phyloP scores from a whole-genome alignment of 2,329 filamentous ascomycete genomes.

The Microascus cirrosus region DNA sequence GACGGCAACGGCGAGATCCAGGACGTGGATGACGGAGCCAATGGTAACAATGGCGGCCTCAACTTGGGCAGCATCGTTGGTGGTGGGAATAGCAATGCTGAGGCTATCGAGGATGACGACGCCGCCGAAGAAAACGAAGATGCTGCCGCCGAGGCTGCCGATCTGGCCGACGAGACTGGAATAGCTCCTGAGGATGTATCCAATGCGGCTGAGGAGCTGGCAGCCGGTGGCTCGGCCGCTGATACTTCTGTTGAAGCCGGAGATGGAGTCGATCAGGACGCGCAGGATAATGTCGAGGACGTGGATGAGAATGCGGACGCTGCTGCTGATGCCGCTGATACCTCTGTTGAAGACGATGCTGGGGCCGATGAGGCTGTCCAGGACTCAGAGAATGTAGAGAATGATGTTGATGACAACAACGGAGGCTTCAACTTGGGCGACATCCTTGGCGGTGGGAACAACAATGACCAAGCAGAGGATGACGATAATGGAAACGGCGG shows the following conservation, averaged over 20 bases:
- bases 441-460: background rate
- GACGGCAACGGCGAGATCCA: conserved; percentile 4
- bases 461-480: background rate
- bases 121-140: background rate
- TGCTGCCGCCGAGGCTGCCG: background rate
- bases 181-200: background rate
- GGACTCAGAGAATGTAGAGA: too few species aligned
- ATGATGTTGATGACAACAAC: too few species aligned
- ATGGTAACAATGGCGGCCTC: background rate
- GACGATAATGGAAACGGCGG: background rate
- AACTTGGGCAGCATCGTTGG: background rate
- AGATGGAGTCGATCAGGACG: too few species aligned
- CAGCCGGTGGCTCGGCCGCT: background rate
- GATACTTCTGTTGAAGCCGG: background rate
- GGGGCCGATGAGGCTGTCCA: too few species aligned
- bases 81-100: background rate
- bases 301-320: background rate
- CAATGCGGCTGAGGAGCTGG: background rate
- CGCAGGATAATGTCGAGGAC: too few species aligned
- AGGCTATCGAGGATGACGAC: background rate
- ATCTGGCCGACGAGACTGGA: background rate
- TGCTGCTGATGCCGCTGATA: background rate
- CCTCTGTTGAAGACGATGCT: too few species aligned
- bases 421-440: background rate
- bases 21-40: background rate